A percentile compares a stretch with the other conserved stretches of the same genome.
Evolutionary conservation across 2,329 filamentous ascomycete species (phyloP).

Genomic region (Phoma sp.): DNA sequence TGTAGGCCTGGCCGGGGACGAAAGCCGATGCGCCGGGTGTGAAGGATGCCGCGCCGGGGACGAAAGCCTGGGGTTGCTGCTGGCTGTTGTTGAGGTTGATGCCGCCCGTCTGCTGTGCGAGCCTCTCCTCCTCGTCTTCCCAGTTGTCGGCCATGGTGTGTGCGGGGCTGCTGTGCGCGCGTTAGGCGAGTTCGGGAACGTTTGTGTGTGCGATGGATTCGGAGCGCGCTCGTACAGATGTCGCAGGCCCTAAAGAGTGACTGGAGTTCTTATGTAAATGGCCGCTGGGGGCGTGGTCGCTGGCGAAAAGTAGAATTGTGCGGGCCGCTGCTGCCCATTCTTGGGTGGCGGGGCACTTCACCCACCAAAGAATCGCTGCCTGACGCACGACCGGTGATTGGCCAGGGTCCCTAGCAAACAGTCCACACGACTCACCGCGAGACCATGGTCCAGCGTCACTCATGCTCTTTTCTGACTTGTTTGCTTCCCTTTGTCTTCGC

Average conservation of each 20-base stretch:
- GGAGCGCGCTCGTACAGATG: conserved; percentile 31
- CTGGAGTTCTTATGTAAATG: conserved; percentile 6
- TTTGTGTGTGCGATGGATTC: conserved; percentile 25
- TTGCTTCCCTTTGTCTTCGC: not conserved
- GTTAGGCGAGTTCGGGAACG: conserved; percentile 7
- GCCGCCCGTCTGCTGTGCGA: conserved; percentile 68
- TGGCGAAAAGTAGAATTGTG: conserved; percentile 20
- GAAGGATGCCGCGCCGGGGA: conserved; percentile 72
- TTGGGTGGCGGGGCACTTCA: conserved; percentile 15
- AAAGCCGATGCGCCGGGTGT: conserved; percentile 74
- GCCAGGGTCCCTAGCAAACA: conserved; percentile 25
- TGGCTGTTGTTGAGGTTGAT: conserved; percentile 42
- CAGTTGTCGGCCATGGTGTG: conserved; percentile 82
- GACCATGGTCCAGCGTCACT: conserved; percentile 2
- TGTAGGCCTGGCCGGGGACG: conserved; percentile 72
- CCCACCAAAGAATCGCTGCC: conserved; percentile 27
- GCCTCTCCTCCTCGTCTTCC: conserved; percentile 87
- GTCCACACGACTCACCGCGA: conserved; percentile 15
- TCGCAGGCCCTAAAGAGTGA: conserved; percentile 1
- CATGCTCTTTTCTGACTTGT: not conserved
- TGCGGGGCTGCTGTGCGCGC: conserved; percentile 24
- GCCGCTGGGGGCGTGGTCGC: conserved; percentile 10
- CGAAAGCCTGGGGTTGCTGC: conserved; percentile 59
- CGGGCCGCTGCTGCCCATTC: conserved; percentile 14
- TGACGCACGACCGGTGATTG: conserved; percentile 21